These are phyloP conservation scores for Diutina sp. DNA, from an alignment of 1,139 yeast species.

Conservation along the genomic window DNA sequence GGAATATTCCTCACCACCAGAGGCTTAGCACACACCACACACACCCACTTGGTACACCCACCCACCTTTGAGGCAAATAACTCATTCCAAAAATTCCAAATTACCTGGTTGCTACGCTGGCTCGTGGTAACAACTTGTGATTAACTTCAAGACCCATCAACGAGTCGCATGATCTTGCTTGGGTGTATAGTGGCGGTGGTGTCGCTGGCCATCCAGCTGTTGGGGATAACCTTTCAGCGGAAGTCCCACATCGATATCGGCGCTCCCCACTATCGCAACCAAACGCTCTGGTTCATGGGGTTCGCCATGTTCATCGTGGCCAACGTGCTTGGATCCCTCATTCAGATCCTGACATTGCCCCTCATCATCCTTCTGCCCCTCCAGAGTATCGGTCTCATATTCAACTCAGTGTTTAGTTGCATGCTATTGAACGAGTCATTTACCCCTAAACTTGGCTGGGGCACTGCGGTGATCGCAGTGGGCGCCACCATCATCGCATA, in stretches of 20 bases:
- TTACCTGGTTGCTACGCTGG: background rate
- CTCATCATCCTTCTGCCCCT: conserved; percentile 69
- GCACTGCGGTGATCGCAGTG: conserved; percentile 54
- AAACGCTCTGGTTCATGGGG: conserved; percentile 70
- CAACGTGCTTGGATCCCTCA: conserved; percentile 68
- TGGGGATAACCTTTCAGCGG: conserved; percentile 76
- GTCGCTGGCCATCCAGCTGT: conserved; percentile 71
- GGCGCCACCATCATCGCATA: conserved; percentile 80
- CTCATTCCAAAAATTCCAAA: background rate
- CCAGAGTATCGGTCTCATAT: conserved; percentile 79
- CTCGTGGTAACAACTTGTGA: background rate
- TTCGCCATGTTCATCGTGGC: conserved; percentile 58
- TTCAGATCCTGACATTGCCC: conserved; percentile 78
- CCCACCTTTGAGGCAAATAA: background rate
- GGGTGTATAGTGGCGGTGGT: conserved; percentile 70
- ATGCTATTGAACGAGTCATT: conserved; percentile 58
- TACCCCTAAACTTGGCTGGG: conserved; percentile 42
- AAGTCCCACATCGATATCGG: conserved; percentile 47
- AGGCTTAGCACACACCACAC: background rate
- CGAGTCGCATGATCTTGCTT: background rate
- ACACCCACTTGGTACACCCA: background rate
- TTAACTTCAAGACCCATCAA: background rate
- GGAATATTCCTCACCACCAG: background rate
- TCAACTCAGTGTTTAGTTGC: conserved; percentile 65
- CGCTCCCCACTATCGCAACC: conserved; percentile 24